Evolutionary conservation across 1,284 basidiomycete species (phyloP).

Genomic region (Neolentinus lepideus): DNA sequence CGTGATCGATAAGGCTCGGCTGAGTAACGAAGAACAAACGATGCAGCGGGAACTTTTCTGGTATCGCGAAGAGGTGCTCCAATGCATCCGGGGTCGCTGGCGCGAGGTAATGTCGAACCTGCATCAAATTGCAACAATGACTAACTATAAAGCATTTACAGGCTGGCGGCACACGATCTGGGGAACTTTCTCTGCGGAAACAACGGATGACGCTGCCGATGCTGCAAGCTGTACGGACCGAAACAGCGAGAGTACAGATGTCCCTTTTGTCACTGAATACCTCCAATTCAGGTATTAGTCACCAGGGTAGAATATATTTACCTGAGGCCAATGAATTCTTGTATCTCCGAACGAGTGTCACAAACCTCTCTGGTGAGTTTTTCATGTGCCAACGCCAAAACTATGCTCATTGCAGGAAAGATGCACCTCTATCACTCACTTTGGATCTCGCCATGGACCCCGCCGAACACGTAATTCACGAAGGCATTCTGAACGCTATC

Average conservation of each 20-base stretch:
- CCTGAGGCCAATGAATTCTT: constrained; percentile 53
- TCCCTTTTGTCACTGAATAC: constrained; percentile 32
- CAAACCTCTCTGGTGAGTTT: constrained; percentile 52
- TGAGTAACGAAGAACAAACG: constrained; percentile 52
- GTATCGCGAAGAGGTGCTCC: constrained; percentile 86
- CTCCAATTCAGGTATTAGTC: constrained; percentile 11
- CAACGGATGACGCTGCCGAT: constrained; percentile 72
- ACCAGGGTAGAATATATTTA: constrained; percentile 32
- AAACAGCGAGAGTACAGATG: constrained; percentile 55
- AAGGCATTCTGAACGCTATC: constrained; percentile 57
- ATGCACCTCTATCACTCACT: constrained; percentile 39
- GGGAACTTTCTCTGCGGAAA: constrained; percentile 68
- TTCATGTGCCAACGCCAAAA: neutral
- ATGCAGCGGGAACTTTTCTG: constrained; percentile 81
- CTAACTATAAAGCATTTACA: constrained; percentile 22
- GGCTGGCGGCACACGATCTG: constrained; percentile 70
- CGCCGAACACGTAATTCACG: constrained; percentile 58
- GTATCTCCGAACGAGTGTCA: constrained; percentile 45
- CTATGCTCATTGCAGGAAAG: constrained; percentile 25
- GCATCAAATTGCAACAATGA: neutral
- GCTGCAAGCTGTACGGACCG: constrained; percentile 65
- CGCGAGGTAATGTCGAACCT: constrained; percentile 53
- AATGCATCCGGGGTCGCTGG: constrained; percentile 67
- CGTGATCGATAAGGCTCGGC: constrained; percentile 71
- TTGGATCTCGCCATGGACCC: constrained; percentile 51